These are phyloP conservation scores for Solanum corneliomulleri DNA, from an alignment of 257 asterid genomes.

Conservation along the genomic window DNA sequence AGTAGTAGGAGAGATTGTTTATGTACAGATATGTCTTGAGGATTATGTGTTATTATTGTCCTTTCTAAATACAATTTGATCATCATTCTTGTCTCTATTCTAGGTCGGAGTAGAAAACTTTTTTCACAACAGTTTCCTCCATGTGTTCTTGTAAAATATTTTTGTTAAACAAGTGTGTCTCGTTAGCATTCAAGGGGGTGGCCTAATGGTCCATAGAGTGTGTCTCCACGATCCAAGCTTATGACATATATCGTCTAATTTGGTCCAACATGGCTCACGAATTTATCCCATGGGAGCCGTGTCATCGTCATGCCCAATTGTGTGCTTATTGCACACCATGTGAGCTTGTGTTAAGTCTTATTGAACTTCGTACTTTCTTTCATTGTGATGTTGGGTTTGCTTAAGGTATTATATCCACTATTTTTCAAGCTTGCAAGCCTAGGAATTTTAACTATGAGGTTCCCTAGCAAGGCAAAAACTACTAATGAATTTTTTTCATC, in stretches of 20 bases:
- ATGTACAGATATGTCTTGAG: constrained; percentile 28
- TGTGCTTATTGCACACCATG: fast-evolving
- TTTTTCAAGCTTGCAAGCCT: not conserved
- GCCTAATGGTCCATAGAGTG: not conserved
- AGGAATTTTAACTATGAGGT: not conserved
- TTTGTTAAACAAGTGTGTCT: not conserved
- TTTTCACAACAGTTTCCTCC: not conserved
- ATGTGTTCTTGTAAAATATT: not conserved
- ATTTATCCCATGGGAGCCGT: not conserved
- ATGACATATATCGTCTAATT: not conserved
- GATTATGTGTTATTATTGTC: constrained; percentile 4
- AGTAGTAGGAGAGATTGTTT: constrained; percentile 11
- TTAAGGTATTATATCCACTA: no score
- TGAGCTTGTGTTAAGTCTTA: not conserved
- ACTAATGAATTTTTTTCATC: not conserved
- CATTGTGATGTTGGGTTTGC: not conserved
- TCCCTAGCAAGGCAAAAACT: not conserved
- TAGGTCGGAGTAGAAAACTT: not conserved
- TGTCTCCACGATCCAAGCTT: not conserved
- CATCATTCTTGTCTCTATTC: constrained; percentile 1
- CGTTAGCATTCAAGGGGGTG: not conserved
- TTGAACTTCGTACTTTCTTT: not conserved
- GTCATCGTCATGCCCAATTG: no score
- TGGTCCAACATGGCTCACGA: not conserved
- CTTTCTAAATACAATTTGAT: constrained; percentile 14